Base-by-base conservation (phyloP, 2,329 filamentous ascomycete genomes). In the Fusarium keratoplasticum region DNA sequence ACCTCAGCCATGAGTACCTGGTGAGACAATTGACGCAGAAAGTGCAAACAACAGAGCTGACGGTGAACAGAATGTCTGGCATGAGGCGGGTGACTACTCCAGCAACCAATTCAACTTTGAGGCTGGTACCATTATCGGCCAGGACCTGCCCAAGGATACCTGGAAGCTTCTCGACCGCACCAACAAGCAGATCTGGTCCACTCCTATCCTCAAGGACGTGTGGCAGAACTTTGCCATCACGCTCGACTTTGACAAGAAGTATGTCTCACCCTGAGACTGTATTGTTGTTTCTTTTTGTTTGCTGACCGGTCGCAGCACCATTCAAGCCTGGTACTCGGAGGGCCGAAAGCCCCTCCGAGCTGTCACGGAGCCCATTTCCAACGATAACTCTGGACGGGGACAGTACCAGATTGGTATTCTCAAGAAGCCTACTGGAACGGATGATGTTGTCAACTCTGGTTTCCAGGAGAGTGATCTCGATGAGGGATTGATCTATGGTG, bases 171-270 rank as follows among this genome's bases (percentile, higher is more conserved):
- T 87, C 64, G 83, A 85, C 61, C 86, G 86, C 72, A 84, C 86
- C 71, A 87, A 86, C 77, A 82, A 83, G 59, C 78, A 86, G 33
- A 81, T 92, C 7, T 91, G 87, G 79, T 84, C 82, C 29, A 84
- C 86, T 0, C 83, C 85, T 3, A 90, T 91, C 63, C 82, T 84
- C n/a, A 77, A 81, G 36, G 84, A 80, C 16, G 82, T 85, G 22
- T 91, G 89, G 85, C 88, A 91, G 79, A 92, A 92, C 83, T 92
- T 91, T 83, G 90, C 86, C 10, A 64, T 91, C 35, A 87, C 85
- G 25, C 82, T 91, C 16, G 86, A 92, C 79, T 92, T 89, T 79
- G 82, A 83, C 59, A 82, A 86, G 64, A 87, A 89, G 88, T 90
- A 80, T 50, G 44, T 50, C 44, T 50, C 44, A 50, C 2, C 44